phyloP scores from a whole-genome alignment of 1,284 basidiomycete genomes.

The Cryptococcus hybrid region DNA sequence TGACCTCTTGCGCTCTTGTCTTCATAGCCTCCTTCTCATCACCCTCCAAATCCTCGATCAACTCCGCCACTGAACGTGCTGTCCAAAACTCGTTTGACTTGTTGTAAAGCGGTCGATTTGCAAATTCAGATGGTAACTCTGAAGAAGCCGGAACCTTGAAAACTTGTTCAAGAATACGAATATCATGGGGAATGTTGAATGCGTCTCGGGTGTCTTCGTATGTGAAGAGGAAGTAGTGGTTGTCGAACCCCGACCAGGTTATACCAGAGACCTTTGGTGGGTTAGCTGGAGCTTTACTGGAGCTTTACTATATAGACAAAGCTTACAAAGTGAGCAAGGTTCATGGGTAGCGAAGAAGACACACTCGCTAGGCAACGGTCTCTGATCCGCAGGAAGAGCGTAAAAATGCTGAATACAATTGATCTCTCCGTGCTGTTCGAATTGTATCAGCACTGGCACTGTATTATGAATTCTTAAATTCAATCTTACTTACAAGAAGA shows the following conservation, averaged over 20 bases:
- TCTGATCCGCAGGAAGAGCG: constrained; percentile 11
- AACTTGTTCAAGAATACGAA: no score
- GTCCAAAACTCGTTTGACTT: constrained; percentile 27
- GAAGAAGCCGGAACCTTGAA: no score
- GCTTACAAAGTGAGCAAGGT: constrained; percentile 35
- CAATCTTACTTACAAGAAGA: neutral
- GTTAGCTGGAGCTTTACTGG: no score
- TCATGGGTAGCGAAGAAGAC: constrained; percentile 36
- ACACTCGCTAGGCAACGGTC: constrained; percentile 25
- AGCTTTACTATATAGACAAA: no score
- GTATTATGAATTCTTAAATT: neutral
- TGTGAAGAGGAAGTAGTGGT: constrained; percentile 29
- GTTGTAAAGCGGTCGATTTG: constrained; percentile 26
- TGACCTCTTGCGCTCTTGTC: constrained; percentile 13
- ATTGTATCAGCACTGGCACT: neutral
- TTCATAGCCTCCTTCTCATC: constrained; percentile 10
- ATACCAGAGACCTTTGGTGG: constrained; percentile 26
- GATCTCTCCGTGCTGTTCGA: constrained; percentile 29
- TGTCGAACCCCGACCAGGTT: constrained; percentile 36
- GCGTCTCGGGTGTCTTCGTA: constrained; percentile 29
- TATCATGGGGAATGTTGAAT: constrained; percentile 22
- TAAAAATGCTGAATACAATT: constrained; percentile 32
- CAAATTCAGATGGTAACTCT: constrained; percentile 1
- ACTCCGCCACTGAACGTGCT: constrained; percentile 16
- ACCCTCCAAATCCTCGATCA: constrained; percentile 13